phyloP scores from a whole-genome alignment of 805 yeast genomes.

The Suhomyces sp. region DNA sequence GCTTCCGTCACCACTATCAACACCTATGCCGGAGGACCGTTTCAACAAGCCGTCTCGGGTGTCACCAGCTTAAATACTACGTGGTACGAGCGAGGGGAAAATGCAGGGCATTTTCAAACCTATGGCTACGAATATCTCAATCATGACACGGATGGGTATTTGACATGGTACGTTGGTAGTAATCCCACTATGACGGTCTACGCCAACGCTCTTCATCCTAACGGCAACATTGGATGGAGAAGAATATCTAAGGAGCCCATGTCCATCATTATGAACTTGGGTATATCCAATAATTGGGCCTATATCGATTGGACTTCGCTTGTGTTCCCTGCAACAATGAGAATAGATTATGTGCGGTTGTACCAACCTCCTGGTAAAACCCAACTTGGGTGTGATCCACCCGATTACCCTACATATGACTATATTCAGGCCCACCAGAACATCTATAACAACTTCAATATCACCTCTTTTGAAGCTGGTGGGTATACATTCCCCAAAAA shows the following conservation, averaged over 20 bases:
- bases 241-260: conserved; percentile 79
- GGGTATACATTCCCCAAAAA: conserved; percentile 46
- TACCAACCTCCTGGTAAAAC: conserved; percentile 74
- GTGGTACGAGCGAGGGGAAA: conserved; percentile 78
- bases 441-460: conserved; percentile 68
- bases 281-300: conserved; percentile 41
- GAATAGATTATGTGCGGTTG: conserved; percentile 83
- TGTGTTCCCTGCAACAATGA: conserved; percentile 72
- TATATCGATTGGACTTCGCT: conserved; percentile 44
- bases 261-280: conserved; percentile 38
- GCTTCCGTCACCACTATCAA: conserved; percentile 72
- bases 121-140: conserved; percentile 77
- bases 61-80: conserved; percentile 70
- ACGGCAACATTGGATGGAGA: conserved; percentile 88
- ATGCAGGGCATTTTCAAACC: conserved; percentile 56
- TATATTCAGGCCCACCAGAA: conserved; percentile 69
- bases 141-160: conserved; percentile 65
- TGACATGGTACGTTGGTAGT: conserved; percentile 84
- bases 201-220: conserved; percentile 77
- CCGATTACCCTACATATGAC: conserved; percentile 77
- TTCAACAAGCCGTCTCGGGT: conserved; percentile 89
- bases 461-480: conserved; percentile 71
- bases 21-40: conserved; percentile 88
- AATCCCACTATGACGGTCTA: conserved; percentile 71
- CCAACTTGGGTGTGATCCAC: conserved; percentile 81